phyloP scores from a whole-genome alignment of 331 rosid species.

The Saraca asoca region DNA sequence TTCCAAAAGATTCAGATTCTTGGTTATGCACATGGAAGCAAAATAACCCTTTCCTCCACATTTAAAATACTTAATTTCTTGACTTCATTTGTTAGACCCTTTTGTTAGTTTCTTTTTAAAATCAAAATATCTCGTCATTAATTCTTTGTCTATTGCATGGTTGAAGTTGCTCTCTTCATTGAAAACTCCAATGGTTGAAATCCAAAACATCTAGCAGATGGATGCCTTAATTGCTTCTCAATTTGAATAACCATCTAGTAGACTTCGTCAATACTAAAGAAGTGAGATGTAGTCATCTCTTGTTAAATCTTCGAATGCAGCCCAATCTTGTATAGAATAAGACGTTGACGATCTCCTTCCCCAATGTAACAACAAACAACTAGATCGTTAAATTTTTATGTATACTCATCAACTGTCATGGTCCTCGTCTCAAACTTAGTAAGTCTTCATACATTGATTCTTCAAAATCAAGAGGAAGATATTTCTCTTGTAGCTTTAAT shows the following conservation, averaged over 20 bases:
- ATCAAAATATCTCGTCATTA: not conserved
- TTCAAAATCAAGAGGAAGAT: constrained; percentile 3
- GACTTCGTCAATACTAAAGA: not conserved
- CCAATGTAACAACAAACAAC: not conserved
- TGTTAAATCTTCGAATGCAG: not conserved
- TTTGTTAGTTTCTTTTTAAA: not conserved
- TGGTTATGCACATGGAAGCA: constrained; percentile 1
- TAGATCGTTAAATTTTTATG: not conserved
- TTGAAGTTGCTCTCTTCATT: not conserved
- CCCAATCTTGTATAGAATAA: not conserved
- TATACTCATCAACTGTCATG: not conserved
- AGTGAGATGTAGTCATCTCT: not conserved
- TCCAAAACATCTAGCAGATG: not conserved
- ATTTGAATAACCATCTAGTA: not conserved
- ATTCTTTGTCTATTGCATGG: too few relatives aligned
- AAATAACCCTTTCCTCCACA: not conserved
- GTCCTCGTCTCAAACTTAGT: not conserved
- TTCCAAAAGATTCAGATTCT: not conserved
- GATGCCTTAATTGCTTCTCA: not conserved
- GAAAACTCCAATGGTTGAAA: not conserved
- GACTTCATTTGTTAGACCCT: not conserved
- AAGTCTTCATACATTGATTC: not conserved
- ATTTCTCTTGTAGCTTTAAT: not conserved
- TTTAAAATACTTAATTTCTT: not conserved
- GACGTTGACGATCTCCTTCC: not conserved